Base-by-base conservation (phyloP, 148 eudicot genomes). In the Rhododendron simsii region DNA sequence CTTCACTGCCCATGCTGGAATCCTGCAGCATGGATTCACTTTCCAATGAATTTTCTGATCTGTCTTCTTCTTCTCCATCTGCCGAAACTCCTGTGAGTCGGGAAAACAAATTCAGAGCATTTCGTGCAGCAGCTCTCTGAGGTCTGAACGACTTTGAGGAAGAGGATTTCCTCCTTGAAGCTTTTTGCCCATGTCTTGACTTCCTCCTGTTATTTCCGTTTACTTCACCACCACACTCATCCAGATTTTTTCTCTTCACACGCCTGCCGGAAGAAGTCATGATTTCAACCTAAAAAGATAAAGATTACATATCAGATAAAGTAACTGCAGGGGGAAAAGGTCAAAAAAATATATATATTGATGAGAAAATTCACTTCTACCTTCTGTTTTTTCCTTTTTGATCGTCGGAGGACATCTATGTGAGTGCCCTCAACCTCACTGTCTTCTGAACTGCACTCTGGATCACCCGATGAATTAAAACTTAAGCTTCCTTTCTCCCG, bases 191-290 rank as follows among this genome's bases (percentile, higher is more conserved):
- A 85, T 84, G 89, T 85, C 90, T 91, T 44, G 92, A 88, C 86
- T 93, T 96, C 85, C 89, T 92, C 50, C 87, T 88, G 63, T 81
- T 84, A 51, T 87, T 89, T 87, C 87, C 88, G 61, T 55, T 55
- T 13, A 30, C 88, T 55, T 86, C 87, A 79, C 90, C 98, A 82
- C 91, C 94, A 87, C 89, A 92, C 81, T 89, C 95, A 63, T 94
- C 98, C 92, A 95, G 83, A 80, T 90, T 94, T 86, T 89, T 97
- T 91, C 94, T 97, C 93, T 94, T 97, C 80, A 97, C 94, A 87
- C 99, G 98, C 90, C 99, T 94, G 84, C 99, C 99, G 59, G 99
- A 97, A 86, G 98, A 94, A 80, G 99, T 95, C 89, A 90, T 95
- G 84, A 94, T 84, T 86, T 92, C 95, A 57, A 81, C 91, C 98